Evolutionary conservation across 2,329 filamentous ascomycete species (phyloP).

Genomic region (Tympanopsis confertula): DNA sequence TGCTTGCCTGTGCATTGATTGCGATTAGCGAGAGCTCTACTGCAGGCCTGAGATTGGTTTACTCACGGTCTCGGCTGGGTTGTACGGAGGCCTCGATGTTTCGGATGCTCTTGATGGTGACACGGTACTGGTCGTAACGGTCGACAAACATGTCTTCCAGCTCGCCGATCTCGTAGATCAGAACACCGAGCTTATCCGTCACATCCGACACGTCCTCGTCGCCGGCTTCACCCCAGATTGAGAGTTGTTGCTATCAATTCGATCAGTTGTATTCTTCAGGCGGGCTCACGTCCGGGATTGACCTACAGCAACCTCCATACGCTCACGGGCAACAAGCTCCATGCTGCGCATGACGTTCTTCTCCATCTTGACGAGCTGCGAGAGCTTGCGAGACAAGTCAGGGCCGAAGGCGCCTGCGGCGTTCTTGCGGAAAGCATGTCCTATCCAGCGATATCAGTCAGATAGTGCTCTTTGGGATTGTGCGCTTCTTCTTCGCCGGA

Average conservation of each 20-base stretch:
- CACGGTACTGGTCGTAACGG: slow-evolving; percentile 96
- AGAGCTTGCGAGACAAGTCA: slow-evolving; percentile 93
- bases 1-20: slow-evolving; percentile 63
- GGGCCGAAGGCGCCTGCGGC: slow-evolving; percentile 67
- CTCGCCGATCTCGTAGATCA: slow-evolving; percentile 97
- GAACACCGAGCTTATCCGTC: slow-evolving; percentile 93
- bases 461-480: slow-evolving; percentile 12
- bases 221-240: slow-evolving; percentile 88
- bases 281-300: background rate
- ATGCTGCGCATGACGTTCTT: slow-evolving; percentile 99
- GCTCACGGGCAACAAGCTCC: slow-evolving; percentile 86
- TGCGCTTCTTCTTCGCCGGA: slow-evolving; percentile 3
- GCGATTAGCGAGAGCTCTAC: slow-evolving; percentile 4
- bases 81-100: slow-evolving; percentile 99
- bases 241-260: slow-evolving; percentile 83
- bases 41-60: background rate
- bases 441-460: slow-evolving; percentile 16
- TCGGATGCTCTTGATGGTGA: slow-evolving; percentile 97
- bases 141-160: slow-evolving; percentile 97
- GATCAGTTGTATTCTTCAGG: slow-evolving; percentile 5
- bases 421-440: slow-evolving; percentile 61
- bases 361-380: slow-evolving; percentile 98
- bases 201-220: slow-evolving; percentile 98
- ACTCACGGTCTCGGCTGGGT: slow-evolving; percentile 87
- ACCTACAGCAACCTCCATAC: slow-evolving; percentile 95